Base-by-base conservation (phyloP, 2,329 filamentous ascomycete genomes). In the Zarea fungicola region DNA sequence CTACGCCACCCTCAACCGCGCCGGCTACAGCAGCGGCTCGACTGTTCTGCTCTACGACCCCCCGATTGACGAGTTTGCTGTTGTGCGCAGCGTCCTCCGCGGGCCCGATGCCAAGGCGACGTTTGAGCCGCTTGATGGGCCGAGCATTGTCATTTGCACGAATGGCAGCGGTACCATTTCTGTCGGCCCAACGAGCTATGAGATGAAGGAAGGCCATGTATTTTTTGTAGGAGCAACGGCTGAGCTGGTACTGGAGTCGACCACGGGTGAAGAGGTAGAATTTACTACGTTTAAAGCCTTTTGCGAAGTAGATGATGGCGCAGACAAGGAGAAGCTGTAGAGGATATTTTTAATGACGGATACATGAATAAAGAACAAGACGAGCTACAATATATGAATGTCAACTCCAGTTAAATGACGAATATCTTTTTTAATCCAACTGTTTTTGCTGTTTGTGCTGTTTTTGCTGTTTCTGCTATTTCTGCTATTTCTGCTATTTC, bases 61-160 rank as follows among this genome's bases (percentile, higher is more conserved):
- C 0, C 93, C 93, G 0, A 99, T 99, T 55, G 89, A 96, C 45
- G 93, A 99, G 65, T 99, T 99, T 67, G 86, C 84, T 56, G 92
- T 99, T 14, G 81, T 96, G 40, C 84, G 89, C 60, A 86, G 87
- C 0, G 80, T 86, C 10, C 73, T 99, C 29, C 85, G 84, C 56
- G 76, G 74, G 16, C 73, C 75, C 1, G 86, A 83, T 3, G 81
- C 88, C 25, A 96, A 95, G 69, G 89, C 83, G 0, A 96, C 88
- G 0, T 95, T 99, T 59, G 91, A 96, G 54, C 77, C 83, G 0
- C 81, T 99, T 42, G 82, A 86, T 6, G 93, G 93, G 0, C 93
- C 93, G 0, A 96, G 90, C 65, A 90, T 99, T 58, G 68, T 97
- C 55, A 93, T 99, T 53, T 96, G 90, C 70, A 97, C 92, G 0